phyloP scores from a whole-genome alignment of 23 red algal species.

The Chondrus crispus region DNA sequence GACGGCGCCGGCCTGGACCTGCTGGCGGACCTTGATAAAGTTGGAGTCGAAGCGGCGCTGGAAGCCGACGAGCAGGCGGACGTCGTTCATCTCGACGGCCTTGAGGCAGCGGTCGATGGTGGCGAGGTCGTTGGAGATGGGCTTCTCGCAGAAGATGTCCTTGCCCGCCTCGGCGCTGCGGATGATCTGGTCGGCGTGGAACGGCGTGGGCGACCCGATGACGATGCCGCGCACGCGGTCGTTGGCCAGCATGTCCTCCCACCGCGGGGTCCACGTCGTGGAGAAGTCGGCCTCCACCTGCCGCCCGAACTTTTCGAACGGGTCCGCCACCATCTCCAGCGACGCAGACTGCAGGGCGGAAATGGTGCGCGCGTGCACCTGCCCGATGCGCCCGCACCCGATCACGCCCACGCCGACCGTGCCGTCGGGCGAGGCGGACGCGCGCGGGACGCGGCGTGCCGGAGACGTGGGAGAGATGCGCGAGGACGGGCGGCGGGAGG shows the following conservation, averaged over 20 bases:
- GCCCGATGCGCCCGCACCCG: constrained; percentile 93
- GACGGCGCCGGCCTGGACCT: constrained; percentile 67
- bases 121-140: constrained; percentile 94
- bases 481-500: not conserved
- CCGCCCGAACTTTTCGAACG: constrained; percentile 84
- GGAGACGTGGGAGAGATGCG: not conserved
- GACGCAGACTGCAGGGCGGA: constrained; percentile 48
- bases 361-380: constrained; percentile 83
- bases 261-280: constrained; percentile 70
- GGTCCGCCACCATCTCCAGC: constrained; percentile 81
- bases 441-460: not conserved
- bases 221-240: constrained; percentile 82
- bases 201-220: constrained; percentile 94
- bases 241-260: constrained; percentile 70
- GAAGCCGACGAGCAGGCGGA: constrained; percentile 91
- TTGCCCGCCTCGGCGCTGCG: constrained; percentile 84
- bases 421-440: not conserved
- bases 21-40: constrained; percentile 66
- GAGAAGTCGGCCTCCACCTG: constrained; percentile 67
- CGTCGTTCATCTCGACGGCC: constrained; percentile 52
- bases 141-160: constrained; percentile 99
- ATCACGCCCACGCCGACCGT: constrained; percentile 84
- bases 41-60: constrained; percentile 97
- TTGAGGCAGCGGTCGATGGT: constrained; percentile 87
- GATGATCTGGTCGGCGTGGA: constrained; percentile 98